phyloP scores from a whole-genome alignment of 2,329 filamentous ascomycete species.

The Talaromyces verruculosus region DNA sequence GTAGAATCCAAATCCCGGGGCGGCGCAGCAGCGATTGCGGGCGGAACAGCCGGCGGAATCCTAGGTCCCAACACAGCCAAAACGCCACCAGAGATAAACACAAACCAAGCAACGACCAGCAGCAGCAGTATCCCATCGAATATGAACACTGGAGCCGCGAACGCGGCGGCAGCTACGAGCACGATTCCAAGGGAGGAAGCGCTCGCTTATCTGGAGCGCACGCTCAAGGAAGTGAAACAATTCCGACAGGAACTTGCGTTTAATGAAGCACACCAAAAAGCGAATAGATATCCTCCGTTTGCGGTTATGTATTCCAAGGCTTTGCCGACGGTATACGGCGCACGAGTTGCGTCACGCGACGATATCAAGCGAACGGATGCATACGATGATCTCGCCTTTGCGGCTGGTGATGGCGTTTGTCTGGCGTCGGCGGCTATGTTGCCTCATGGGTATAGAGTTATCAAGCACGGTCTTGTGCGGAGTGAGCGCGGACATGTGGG shows the following conservation, averaged over 20 bases:
- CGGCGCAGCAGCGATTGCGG: neutral
- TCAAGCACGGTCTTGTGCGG: conserved; percentile 70
- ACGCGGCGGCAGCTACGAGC: conserved; percentile 29
- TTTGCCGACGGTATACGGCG: conserved; percentile 80
- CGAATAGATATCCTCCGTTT: conserved; percentile 79
- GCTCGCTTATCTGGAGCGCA: conserved; percentile 70
- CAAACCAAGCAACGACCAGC: conserved; percentile 26
- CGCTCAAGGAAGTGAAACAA: conserved; percentile 65
- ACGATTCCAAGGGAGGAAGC: conserved; percentile 58
- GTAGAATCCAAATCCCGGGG: neutral
- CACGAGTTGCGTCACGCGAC: conserved; percentile 69
- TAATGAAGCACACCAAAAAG: conserved; percentile 55
- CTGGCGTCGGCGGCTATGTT: conserved; percentile 83
- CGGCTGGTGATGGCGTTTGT: conserved; percentile 84
- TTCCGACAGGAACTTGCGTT: conserved; percentile 77
- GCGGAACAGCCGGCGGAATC: neutral
- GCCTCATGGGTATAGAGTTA: conserved; percentile 73
- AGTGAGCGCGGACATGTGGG: conserved; percentile 86
- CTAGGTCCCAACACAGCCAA: conserved; percentile 21
- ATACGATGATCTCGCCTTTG: conserved; percentile 85
- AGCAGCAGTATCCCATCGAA: conserved; percentile 27
- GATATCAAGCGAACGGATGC: conserved; percentile 73
- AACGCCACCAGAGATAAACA: conserved; percentile 33
- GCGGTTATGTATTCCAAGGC: conserved; percentile 84
- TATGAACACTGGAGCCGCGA: neutral